Conservation (phyloP, 768 basidiomycete species). For the Macrolepiota dolichaula region DNA sequence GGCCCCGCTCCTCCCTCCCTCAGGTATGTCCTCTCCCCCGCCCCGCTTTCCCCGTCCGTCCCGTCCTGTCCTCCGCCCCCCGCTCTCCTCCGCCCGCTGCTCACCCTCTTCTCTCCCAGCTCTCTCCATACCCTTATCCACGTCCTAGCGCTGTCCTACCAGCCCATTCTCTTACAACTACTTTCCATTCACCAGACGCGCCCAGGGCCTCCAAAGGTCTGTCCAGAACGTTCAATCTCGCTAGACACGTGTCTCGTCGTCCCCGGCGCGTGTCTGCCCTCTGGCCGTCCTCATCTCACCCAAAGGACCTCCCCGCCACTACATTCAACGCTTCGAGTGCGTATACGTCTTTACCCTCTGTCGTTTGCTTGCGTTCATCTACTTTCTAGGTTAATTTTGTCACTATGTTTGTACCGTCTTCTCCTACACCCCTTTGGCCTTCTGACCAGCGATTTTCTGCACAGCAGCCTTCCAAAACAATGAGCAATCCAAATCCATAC, state of each 20-base stretch:
- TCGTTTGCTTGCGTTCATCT: background rate
- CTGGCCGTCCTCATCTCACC: background rate
- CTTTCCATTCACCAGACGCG: background rate
- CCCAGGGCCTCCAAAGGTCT: background rate
- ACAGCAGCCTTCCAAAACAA: background rate
- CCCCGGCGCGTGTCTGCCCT: conserved; percentile 8
- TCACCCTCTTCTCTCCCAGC: background rate
- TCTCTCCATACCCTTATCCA: background rate
- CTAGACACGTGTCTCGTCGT: conserved; percentile 9
- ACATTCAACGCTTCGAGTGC: background rate
- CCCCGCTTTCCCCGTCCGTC: conserved; percentile 3
- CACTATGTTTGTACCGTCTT: background rate
- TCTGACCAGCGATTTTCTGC: background rate
- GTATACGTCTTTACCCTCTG: background rate
- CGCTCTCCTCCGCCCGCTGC: conserved; percentile 4
- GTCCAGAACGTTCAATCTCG: background rate
- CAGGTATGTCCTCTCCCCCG: conserved; percentile 7
- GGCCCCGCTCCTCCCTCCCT: conserved; percentile 6
- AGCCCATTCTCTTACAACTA: background rate
- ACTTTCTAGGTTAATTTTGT: background rate
- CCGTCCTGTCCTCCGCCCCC: conserved; percentile 2
- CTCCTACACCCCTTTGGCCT: background rate
- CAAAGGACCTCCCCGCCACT: background rate
- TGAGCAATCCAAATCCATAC: conserved; percentile 12
- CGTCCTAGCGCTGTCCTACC: conserved; percentile 2